These are phyloP conservation scores for Calocybe gambosa DNA, from an alignment of 1,284 basidiomycete species.

Conservation along the genomic window DNA sequence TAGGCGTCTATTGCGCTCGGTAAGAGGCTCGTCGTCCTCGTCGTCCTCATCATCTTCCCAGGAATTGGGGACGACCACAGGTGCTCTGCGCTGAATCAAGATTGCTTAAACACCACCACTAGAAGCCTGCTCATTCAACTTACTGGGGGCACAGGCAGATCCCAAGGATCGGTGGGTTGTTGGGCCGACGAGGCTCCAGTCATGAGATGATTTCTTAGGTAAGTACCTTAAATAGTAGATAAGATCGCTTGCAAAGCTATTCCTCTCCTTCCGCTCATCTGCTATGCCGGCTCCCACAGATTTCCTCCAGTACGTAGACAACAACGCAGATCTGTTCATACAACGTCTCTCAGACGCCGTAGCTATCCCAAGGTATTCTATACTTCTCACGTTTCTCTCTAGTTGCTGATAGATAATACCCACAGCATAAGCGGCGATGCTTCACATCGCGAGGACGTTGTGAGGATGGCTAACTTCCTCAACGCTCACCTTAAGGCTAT, in stretches of 20 bases:
- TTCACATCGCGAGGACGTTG: constrained; percentile 66
- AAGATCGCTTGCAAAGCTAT: neutral
- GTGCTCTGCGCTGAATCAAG: constrained; percentile 10
- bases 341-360: constrained; percentile 79
- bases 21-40: constrained; percentile 26
- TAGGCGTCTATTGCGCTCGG: constrained; percentile 32
- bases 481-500: constrained; percentile 64
- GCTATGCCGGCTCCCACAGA: constrained; percentile 40
- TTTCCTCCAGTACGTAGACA: constrained; percentile 53
- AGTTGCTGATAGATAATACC: too few relatives aligned
- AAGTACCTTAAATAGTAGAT: neutral
- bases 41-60: constrained; percentile 35
- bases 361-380: constrained; percentile 72
- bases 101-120: constrained; percentile 6
- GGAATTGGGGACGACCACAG: constrained; percentile 27
- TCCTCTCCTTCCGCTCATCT: constrained; percentile 1
- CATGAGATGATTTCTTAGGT: constrained; percentile 9
- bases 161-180: constrained; percentile 17
- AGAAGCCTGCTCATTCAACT: neutral
- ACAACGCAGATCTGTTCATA: constrained; percentile 71
- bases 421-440: constrained; percentile 63
- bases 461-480: constrained; percentile 81
- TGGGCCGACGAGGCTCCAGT: constrained; percentile 13
- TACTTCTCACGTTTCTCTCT: constrained; percentile 2
- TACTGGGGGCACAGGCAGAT: constrained; percentile 15